Percentiles rank a stretch among this genome's conserved stretches.
phyloP scores from a whole-genome alignment of 139 green algal genomes.

The Chlamydomonas sp. region DNA sequence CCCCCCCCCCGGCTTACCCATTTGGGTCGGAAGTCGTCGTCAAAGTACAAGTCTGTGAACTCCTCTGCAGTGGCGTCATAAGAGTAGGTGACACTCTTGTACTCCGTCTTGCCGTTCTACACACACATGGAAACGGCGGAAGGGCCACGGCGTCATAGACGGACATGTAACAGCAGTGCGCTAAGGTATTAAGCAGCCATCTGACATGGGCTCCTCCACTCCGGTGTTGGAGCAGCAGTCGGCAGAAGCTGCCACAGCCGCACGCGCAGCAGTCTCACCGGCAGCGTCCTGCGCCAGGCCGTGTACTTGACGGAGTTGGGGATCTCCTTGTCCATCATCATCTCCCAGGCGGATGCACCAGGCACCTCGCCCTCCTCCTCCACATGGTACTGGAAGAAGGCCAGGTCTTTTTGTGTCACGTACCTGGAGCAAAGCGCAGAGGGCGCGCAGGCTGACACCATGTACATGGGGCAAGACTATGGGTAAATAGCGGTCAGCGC shows the following conservation, averaged over 20 bases:
- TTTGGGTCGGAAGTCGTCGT: conserved; percentile 76
- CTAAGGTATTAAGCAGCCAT: not conserved
- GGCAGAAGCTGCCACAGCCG: not conserved
- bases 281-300: conserved; percentile 73
- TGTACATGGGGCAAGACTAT: not conserved
- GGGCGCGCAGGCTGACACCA: not conserved
- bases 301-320: conserved; percentile 69
- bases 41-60: conserved; percentile 90
- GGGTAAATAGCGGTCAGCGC: conserved; percentile 21
- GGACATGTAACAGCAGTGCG: not conserved
- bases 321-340: conserved; percentile 79
- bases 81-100: conserved; percentile 83
- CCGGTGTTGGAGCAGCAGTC: not conserved
- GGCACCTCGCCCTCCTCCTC: conserved; percentile 46
- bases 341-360: conserved; percentile 58
- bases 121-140: not conserved
- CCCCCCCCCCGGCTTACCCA: conserved; percentile 64
- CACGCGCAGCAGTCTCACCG: conserved; percentile 37
- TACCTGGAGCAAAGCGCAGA: conserved; percentile 61
- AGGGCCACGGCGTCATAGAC: not conserved
- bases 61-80: conserved; percentile 81
- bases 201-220: not conserved
- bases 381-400: conserved; percentile 70
- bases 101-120: conserved; percentile 87
- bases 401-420: conserved; percentile 71